Conservation (phyloP, 495 filamentous ascomycete genomes). For the Trichoderma orchidacearum region DNA sequence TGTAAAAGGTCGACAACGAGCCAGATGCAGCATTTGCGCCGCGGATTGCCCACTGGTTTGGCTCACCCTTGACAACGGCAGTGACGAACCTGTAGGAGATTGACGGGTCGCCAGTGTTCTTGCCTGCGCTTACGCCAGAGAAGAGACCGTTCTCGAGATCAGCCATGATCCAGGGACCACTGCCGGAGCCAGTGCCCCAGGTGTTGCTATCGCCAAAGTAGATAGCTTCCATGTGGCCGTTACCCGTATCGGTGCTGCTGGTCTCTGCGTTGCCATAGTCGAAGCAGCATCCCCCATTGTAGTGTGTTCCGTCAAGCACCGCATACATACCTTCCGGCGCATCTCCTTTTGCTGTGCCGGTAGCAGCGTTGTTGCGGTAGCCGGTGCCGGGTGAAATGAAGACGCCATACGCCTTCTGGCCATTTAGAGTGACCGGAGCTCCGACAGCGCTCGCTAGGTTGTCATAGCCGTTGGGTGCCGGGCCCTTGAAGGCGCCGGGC, state of each 20-base stretch:
- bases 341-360: constrained; percentile 37
- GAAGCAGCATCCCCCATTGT: constrained; percentile 44
- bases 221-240: constrained; percentile 48
- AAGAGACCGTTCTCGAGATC: constrained; percentile 48
- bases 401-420: constrained; percentile 44
- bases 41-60: constrained; percentile 39
- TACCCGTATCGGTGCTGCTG: constrained; percentile 37
- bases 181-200: constrained; percentile 39
- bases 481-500: constrained; percentile 34
- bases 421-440: constrained; percentile 44
- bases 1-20: constrained; percentile 40
- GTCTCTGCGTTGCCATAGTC: constrained; percentile 50
- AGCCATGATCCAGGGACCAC: constrained; percentile 46
- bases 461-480: constrained; percentile 39
- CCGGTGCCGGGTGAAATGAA: constrained; percentile 41
- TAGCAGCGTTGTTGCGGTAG: constrained; percentile 38
- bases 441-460: constrained; percentile 39
- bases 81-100: constrained; percentile 38
- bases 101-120: constrained; percentile 32
- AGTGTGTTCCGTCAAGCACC: constrained; percentile 45
- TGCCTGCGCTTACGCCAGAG: constrained; percentile 25
- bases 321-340: constrained; percentile 44
- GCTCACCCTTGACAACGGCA: constrained; percentile 34
- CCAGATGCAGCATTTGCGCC: constrained; percentile 40
- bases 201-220: constrained; percentile 36